These are phyloP conservation scores for Pleurotus sapidus DNA, from an alignment of 768 basidiomycete species.

Conservation along the genomic window DNA sequence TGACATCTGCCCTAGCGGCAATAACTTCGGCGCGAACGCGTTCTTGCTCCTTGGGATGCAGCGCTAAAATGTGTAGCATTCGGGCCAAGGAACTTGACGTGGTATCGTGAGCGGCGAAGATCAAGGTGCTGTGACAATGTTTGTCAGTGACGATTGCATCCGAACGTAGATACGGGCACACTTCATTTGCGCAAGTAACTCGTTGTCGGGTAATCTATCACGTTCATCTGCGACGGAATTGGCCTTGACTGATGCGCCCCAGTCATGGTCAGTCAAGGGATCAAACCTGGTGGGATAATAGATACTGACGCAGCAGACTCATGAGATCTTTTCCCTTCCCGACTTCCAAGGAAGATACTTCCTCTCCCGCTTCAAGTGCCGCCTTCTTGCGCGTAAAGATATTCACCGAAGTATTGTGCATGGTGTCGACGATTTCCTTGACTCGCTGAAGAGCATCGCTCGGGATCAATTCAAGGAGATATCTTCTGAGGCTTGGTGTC, in stretches of 20 bases:
- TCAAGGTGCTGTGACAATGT: constrained; percentile 11
- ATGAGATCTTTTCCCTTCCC: constrained; percentile 42
- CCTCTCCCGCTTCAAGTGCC: constrained; percentile 29
- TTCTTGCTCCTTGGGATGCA: constrained; percentile 16
- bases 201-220: constrained; percentile 29
- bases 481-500: constrained; percentile 26
- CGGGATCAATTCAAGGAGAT: constrained; percentile 29
- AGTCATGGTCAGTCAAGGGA: background rate
- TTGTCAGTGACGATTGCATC: constrained; percentile 11
- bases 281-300: background rate
- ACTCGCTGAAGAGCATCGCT: constrained; percentile 25
- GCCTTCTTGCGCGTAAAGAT: constrained; percentile 35
- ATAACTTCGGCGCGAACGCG: constrained; percentile 20
- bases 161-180: constrained; percentile 9
- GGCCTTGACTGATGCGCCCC: constrained; percentile 29
- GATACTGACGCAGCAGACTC: constrained; percentile 38
- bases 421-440: constrained; percentile 28
- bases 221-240: constrained; percentile 30
- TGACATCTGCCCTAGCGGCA: constrained; percentile 13
- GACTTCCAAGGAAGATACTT: constrained; percentile 26
- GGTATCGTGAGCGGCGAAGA: constrained; percentile 12
- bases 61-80: constrained; percentile 9
- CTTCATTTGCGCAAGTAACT: constrained; percentile 38
- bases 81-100: constrained; percentile 12
- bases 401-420: constrained; percentile 31